Evolutionary conservation across 345 rosid species (phyloP).

Genomic region (Aquilaria sinensis): DNA sequence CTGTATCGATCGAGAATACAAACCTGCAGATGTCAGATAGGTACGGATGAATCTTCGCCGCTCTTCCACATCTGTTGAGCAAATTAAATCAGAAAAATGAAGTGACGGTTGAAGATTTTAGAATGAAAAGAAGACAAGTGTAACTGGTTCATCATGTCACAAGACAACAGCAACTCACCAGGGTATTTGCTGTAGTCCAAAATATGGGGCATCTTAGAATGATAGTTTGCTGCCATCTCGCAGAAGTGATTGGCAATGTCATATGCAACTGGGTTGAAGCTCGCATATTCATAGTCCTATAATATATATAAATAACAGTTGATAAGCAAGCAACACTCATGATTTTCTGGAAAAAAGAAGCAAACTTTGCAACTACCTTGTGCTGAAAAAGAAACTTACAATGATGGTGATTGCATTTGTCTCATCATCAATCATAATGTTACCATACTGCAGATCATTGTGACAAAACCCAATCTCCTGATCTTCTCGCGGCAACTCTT

Average conservation of each 20-base stretch:
- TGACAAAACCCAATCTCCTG: conserved; percentile 72
- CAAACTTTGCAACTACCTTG: too few relatives aligned
- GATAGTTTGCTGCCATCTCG: conserved; percentile 83
- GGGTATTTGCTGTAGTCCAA: conserved; percentile 62
- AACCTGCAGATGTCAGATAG: conserved; percentile 63
- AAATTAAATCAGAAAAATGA: conserved; percentile 7
- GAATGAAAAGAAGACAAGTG: background rate
- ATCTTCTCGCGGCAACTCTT: conserved; percentile 29
- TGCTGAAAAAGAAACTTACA: conserved; percentile 26
- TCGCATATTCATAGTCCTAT: conserved; percentile 78
- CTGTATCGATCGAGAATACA: conserved; percentile 6
- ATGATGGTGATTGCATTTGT: conserved; percentile 55
- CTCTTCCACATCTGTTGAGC: conserved; percentile 50
- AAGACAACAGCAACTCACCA: conserved; percentile 26
- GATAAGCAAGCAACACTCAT: background rate
- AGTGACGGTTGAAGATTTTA: background rate
- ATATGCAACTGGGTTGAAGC: conserved; percentile 75
- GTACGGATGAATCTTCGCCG: conserved; percentile 46
- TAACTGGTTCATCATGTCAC: background rate
- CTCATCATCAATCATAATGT: conserved; percentile 77
- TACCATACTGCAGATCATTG: conserved; percentile 83
- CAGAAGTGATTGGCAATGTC: conserved; percentile 92
- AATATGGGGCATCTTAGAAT: conserved; percentile 71
- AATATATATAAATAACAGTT: conserved; percentile 9
- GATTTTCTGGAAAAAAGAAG: too few relatives aligned